Evolutionary conservation across 352 stramenopile genomes (phyloP), one percentile per base, ranked within the genome.

Genomic region (Elongisporangium senticosum): DNA sequence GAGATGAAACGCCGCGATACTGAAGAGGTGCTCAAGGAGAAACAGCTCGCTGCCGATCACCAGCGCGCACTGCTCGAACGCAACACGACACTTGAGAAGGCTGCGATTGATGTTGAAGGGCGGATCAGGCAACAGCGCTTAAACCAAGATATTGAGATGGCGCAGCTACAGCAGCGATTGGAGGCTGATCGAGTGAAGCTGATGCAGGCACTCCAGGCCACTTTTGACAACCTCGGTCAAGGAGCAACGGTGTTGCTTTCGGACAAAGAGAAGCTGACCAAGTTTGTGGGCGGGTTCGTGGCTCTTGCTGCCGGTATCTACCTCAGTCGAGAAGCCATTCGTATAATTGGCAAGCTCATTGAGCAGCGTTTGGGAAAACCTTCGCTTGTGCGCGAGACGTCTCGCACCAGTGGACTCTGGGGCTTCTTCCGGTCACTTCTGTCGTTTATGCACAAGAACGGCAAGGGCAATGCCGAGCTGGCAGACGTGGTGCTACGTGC

Each of bases 71-170:
- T 76, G 21, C 55, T 89, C 7, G 78, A 89, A 53, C 73, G 61
- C 26, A 89, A 89, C 59, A 85, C 78, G 50, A 85, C 74, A 40
- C 55, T 88, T 0, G 70, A 82, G 47, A 87, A 86, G 51, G 78
- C 78, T 1, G 65, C 63, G 8, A 83, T 91, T 39, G 75, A 89
- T 53, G 72, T 86, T 13, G 77, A 88, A 48, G 79, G 77, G 0
- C 68, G 81, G 1, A 90, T 90, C 59, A 71, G 69, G 39, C 81
- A 91, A 58, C 77, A 91, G 58, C 77, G 81, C 3, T 28, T 75
- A 37, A 89, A 90, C 53, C 73, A 86, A 47, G 81, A 89, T 51
- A 90, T 90, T 54, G 79, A 89, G 51, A 86, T 85, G 71, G 73
- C 68, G 3, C 77, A 89, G 53, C 63, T 90, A 6, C 63, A 78